Percentiles rank a stretch among this genome's conserved stretches.
Conservation (phyloP, 176 grass and related monocot genomes). For the Sorghum bicolor region DNA sequence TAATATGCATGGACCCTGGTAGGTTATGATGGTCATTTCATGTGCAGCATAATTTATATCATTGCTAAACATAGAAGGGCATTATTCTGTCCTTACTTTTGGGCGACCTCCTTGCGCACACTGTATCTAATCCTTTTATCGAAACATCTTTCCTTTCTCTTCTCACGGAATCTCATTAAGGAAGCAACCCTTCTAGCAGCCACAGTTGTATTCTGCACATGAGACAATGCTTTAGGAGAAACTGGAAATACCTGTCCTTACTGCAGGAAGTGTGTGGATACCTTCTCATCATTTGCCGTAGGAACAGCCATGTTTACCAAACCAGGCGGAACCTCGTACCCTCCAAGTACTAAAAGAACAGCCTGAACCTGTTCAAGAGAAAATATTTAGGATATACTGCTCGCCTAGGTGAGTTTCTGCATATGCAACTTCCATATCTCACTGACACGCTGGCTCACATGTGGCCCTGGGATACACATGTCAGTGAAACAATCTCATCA, state of each 20-base stretch:
- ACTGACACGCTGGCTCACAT: neutral
- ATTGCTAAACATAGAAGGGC: neutral
- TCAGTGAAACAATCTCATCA: neutral
- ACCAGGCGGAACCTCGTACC: conserved; percentile 56
- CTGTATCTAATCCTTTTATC: conserved; percentile 73
- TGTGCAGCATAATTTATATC: neutral
- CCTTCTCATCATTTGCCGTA: conserved; percentile 44
- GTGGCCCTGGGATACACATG: neutral
- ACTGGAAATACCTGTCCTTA: neutral
- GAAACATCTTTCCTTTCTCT: conserved; percentile 82
- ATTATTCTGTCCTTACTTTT: conserved; percentile 48
- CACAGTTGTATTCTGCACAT: conserved; percentile 46
- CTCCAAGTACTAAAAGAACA: conserved; percentile 67
- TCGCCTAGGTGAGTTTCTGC: neutral
- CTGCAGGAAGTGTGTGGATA: conserved; percentile 3
- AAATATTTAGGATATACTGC: neutral
- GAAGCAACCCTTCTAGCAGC: conserved; percentile 70
- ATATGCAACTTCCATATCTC: neutral
- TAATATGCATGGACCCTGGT: neutral
- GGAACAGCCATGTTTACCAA: conserved; percentile 48
- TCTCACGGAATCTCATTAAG: conserved; percentile 70
- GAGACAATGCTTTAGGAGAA: conserved; percentile 17
- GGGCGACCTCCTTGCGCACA: conserved; percentile 80
- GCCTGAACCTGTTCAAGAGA: conserved; percentile 60
- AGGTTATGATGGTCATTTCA: neutral